Conservation (phyloP, 2,329 filamentous ascomycete species). For the Orbilia ellipsospora region DNA sequence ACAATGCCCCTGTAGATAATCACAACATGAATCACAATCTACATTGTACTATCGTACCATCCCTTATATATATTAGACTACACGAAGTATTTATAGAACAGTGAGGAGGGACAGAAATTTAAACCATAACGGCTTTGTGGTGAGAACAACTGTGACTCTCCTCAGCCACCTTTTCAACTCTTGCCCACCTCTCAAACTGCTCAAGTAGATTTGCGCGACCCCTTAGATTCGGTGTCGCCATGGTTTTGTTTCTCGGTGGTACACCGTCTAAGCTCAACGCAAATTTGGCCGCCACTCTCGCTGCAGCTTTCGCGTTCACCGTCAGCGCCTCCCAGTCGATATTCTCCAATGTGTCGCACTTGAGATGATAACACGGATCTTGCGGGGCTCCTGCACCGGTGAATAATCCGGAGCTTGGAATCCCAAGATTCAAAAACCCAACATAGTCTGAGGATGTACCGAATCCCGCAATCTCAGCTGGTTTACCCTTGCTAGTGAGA, state of each 20-base stretch:
- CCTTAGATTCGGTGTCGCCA: slow-evolving; percentile 27
- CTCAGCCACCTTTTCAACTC: slow-evolving; percentile 39
- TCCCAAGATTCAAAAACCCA: slow-evolving; percentile 69
- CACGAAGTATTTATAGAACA: background rate
- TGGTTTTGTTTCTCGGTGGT: slow-evolving; percentile 45
- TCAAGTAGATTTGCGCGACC: slow-evolving; percentile 32
- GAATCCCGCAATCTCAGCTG: slow-evolving; percentile 62
- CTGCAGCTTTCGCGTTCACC: slow-evolving; percentile 70
- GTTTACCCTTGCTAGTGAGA: slow-evolving; percentile 67
- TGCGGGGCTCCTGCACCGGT: slow-evolving; percentile 70
- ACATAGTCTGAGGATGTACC: slow-evolving; percentile 68
- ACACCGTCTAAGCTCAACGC: slow-evolving; percentile 72
- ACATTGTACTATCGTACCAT: no score
- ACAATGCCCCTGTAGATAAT: no score
- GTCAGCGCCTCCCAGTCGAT: slow-evolving; percentile 68
- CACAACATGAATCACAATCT: no score
- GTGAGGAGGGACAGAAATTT: background rate
- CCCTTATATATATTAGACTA: no score
- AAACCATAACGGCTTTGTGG: slow-evolving; percentile 32
- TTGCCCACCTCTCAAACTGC: slow-evolving; percentile 50
- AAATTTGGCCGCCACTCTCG: slow-evolving; percentile 76
- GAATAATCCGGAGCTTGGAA: slow-evolving; percentile 70
- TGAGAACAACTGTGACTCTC: slow-evolving; percentile 46
- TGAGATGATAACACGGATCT: slow-evolving; percentile 69
- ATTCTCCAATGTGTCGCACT: slow-evolving; percentile 68